Base-by-base conservation (phyloP, 2,329 filamentous ascomycete species). In the Cytospora schulzeri region DNA sequence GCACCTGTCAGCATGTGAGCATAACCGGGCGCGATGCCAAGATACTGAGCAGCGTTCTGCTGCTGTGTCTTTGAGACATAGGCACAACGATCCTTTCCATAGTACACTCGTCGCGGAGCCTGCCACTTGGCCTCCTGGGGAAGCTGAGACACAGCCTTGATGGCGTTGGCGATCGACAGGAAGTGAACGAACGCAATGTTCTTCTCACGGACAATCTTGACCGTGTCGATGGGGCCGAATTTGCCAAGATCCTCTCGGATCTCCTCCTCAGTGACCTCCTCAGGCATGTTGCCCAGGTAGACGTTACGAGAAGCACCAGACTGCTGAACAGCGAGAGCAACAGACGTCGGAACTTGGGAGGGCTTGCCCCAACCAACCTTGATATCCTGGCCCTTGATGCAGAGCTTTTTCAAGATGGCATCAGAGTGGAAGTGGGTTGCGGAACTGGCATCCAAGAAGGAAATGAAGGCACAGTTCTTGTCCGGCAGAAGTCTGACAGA, bases 381-480 rank as follows among this genome's bases (percentile, higher is more conserved):
- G 83, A 99, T 97, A 76, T 99, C 95, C 81, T 98, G 95, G 29
- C 94, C 94, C 79, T 96, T 93, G 81, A 99, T 96, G 72, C 93
- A 93, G 75, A 99, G 87, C 85, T 98, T 99, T 85, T 99, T 99
- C 85, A 99, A 86, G 79, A 99, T 99, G 71, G 95, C 95, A 83
- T 99, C 95, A 24, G 95, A 99, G 83, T 99, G 95, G 81, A 99
- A 99, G 77, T 99, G 95, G 26, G 94, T 98, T 63, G 95, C 95
- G 33, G 95, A 97, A 80, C 93, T 97, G 72, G 93, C 93, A 74
- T 99, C 95, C 69, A 99, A 84, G 82, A 99, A 99, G 9, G 95
- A 99, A 76, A 99, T 98, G 83, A 99, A 99, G 65, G 95, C 95
- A 75, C 95, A 99, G 84, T 98, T 99, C 91, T 98, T 99, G 80